Percentiles rank a stretch among this genome's conserved stretches.
These are phyloP conservation scores for Stephania yunnanensis DNA, from an alignment of 164 flowering plant genomes.

Conservation along the genomic window DNA sequence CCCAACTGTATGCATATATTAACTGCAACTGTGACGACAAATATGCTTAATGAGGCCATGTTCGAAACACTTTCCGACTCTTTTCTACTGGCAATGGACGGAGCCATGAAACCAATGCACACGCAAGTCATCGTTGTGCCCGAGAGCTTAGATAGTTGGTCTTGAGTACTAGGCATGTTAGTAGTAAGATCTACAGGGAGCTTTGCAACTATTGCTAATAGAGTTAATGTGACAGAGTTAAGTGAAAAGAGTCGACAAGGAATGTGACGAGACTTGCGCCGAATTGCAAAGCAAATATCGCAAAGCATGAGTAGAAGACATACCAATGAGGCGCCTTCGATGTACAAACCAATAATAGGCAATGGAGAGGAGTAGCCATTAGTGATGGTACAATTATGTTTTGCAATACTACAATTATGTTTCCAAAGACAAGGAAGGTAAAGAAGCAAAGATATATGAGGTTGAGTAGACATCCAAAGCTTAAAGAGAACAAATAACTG, in stretches of 20 bases:
- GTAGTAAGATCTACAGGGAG: constrained; percentile 14
- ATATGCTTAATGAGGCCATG: no score
- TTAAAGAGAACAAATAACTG: no score
- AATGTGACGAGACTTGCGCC: neutral
- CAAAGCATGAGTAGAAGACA: neutral
- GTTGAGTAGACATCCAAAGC: no score
- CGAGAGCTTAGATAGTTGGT: constrained; percentile 16
- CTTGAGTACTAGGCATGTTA: constrained; percentile 4
- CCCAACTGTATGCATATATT: no score
- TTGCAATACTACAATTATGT: no score
- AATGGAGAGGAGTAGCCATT: neutral
- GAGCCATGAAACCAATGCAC: neutral
- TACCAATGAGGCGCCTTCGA: neutral
- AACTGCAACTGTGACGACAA: no score
- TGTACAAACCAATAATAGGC: neutral
- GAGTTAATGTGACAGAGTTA: constrained; percentile 11
- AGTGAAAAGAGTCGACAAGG: constrained; percentile 2
- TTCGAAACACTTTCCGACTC: no score
- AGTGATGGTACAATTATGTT: no score
- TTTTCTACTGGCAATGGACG: no score
- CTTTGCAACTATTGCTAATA: constrained; percentile 14
- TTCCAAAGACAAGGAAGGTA: no score
- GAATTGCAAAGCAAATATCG: neutral
- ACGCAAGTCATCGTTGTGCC: constrained; percentile 9
- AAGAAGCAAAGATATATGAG: no score